Conservation (phyloP, 768 basidiomycete species). For the Boletus vinaceobasis region DNA sequence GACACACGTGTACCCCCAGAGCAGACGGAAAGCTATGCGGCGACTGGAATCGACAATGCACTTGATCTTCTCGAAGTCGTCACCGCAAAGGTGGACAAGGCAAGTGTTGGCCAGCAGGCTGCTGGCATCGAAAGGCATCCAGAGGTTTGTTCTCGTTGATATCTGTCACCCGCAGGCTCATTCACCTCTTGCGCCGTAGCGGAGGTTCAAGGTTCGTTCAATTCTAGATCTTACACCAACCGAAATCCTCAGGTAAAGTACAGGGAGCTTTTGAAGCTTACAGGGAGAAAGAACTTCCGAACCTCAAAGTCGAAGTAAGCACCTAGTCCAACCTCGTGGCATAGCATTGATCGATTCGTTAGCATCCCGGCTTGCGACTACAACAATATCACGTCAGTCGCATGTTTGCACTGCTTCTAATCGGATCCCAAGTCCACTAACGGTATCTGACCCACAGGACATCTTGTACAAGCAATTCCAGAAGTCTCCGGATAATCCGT, state of each 20-base stretch:
- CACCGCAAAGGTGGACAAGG: conserved; percentile 91
- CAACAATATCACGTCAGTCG: conserved; percentile 80
- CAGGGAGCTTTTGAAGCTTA: conserved; percentile 91
- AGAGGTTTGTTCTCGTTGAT: conserved; percentile 55
- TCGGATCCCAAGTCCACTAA: conserved; percentile 1
- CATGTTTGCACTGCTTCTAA: background rate
- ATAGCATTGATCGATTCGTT: conserved; percentile 9
- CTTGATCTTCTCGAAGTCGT: conserved; percentile 86
- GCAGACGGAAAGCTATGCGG: conserved; percentile 66
- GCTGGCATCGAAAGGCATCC: conserved; percentile 87
- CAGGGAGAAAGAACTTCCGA: conserved; percentile 81
- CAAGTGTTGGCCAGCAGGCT: conserved; percentile 82
- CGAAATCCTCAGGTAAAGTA: conserved; percentile 2
- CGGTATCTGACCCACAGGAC: conserved; percentile 46
- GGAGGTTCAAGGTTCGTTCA: conserved; percentile 75
- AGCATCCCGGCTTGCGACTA: conserved; percentile 88
- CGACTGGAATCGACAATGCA: conserved; percentile 89
- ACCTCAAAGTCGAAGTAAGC: conserved; percentile 66
- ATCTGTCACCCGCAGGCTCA: conserved; percentile 8
- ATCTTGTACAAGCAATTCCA: conserved; percentile 92
- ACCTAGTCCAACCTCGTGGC: background rate
- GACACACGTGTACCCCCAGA: conserved; percentile 24
- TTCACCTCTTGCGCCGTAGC: conserved; percentile 40
- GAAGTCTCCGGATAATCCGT: conserved; percentile 96
- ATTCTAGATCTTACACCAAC: background rate